A percentile compares a stretch with the other conserved stretches of the same genome.
Conservation (phyloP, 345 rosid species). For the Angophora floribunda region DNA sequence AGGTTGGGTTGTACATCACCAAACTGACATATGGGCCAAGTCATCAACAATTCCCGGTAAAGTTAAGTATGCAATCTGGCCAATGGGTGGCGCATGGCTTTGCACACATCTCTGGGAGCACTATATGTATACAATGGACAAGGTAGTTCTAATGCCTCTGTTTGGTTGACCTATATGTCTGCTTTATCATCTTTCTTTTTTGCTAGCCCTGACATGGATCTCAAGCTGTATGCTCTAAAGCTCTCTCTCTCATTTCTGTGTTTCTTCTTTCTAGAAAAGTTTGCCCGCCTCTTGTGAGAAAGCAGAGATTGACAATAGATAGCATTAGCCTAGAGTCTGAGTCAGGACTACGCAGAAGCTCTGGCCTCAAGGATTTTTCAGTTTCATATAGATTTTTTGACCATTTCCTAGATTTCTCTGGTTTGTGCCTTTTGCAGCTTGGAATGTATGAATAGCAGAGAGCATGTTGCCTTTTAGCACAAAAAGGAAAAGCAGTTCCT, state of each 20-base stretch:
- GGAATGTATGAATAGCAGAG: background rate
- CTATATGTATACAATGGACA: slow-evolving; percentile 69
- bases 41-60: slow-evolving; percentile 71
- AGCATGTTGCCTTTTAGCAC: background rate
- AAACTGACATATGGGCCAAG: slow-evolving; percentile 90
- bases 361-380: background rate
- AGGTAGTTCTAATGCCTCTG: slow-evolving; percentile 24
- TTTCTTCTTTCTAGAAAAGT: background rate
- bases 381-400: background rate
- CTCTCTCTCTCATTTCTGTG: background rate
- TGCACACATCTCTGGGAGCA: slow-evolving; percentile 97
- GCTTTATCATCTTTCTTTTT: background rate
- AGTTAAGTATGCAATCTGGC: slow-evolving; percentile 86
- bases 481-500: background rate
- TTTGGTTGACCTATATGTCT: background rate
- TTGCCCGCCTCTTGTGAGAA: background rate
- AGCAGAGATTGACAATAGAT: background rate
- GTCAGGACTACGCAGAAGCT: background rate
- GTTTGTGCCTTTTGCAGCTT: background rate
- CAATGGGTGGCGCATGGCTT: slow-evolving; percentile 99
- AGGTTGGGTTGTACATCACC: slow-evolving; percentile 94
- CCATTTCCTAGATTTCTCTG: background rate
- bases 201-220: background rate
- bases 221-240: background rate
- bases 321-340: background rate